phyloP scores from a whole-genome alignment of 208 protist species.

The Wallacemonas collosoma region DNA sequence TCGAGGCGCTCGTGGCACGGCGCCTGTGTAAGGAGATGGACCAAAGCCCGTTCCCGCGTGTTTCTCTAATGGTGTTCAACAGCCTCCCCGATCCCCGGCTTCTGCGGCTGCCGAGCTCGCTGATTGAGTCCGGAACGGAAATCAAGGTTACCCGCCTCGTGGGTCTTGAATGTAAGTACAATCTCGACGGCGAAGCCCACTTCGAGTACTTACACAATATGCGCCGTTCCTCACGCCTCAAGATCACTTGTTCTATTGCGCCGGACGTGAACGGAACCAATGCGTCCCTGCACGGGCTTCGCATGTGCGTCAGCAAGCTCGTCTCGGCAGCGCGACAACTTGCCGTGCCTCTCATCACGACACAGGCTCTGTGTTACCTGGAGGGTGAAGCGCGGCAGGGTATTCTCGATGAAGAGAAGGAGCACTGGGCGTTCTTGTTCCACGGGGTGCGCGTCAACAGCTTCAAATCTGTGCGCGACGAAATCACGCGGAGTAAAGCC shows the following conservation, averaged over 20 bases:
- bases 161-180: slow-evolving; percentile 77
- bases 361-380: slow-evolving; percentile 58
- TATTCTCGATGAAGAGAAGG: slow-evolving; percentile 75
- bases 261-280: slow-evolving; percentile 25
- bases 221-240: slow-evolving; percentile 58
- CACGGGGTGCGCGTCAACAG: slow-evolving; percentile 64
- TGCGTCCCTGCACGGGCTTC: slow-evolving; percentile 55
- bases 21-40: slow-evolving; percentile 75
- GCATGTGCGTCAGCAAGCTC: slow-evolving; percentile 67
- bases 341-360: slow-evolving; percentile 72
- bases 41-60: slow-evolving; percentile 54
- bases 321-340: slow-evolving; percentile 58
- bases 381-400: slow-evolving; percentile 62
- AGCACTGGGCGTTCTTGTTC: slow-evolving; percentile 85
- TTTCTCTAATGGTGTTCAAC: slow-evolving; percentile 83
- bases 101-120: slow-evolving; percentile 66
- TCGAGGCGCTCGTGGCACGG: slow-evolving; percentile 70
- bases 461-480: slow-evolving; percentile 36
- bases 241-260: slow-evolving; percentile 65
- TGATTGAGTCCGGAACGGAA: slow-evolving; percentile 43
- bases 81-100: slow-evolving; percentile 78
- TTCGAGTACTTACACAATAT: slow-evolving; percentile 87
- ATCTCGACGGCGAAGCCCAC: slow-evolving; percentile 57
- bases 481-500: slow-evolving; percentile 1
- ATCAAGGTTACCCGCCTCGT: slow-evolving; percentile 73